Evolutionary conservation across 768 basidiomycete species (phyloP).

Genomic region (Boletus pseudo-olivaceus): DNA sequence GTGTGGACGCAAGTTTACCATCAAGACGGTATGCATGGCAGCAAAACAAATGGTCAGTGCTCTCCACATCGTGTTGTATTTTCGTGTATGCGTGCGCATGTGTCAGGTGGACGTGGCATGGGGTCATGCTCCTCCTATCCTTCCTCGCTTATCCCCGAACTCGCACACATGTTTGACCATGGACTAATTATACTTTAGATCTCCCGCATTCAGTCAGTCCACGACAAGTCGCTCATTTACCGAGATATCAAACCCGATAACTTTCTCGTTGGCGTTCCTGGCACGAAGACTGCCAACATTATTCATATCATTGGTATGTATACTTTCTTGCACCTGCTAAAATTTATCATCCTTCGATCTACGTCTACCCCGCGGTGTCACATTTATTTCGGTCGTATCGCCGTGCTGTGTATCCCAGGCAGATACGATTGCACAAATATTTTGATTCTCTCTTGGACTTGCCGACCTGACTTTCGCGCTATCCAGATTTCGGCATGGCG

Average conservation of each 20-base stretch:
- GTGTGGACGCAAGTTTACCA: conserved; percentile 96
- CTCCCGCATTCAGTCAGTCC: conserved; percentile 93
- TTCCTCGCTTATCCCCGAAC: conserved; percentile 7
- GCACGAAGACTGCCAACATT: conserved; percentile 84
- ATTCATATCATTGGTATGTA: conserved; percentile 82
- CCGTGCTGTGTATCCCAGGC: background rate
- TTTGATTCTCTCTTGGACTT: background rate
- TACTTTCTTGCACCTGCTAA: background rate
- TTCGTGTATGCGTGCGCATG: background rate
- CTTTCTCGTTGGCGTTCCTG: conserved; percentile 93
- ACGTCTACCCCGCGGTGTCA: background rate
- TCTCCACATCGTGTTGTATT: background rate
- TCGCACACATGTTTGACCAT: background rate
- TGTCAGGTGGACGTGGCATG: background rate
- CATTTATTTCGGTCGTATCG: background rate
- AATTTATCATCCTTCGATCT: conserved; percentile 7
- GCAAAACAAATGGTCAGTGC: conserved; percentile 94
- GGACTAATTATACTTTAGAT: conserved; percentile 51
- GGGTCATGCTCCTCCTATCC: background rate
- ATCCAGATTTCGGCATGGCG: conserved; percentile 95
- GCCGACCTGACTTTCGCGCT: conserved; percentile 5
- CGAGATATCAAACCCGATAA: conserved; percentile 99
- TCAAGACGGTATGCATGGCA: conserved; percentile 99
- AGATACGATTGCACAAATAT: background rate
- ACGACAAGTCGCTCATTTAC: conserved; percentile 98